Base-by-base conservation (phyloP, 2,329 filamentous ascomycete species). In the Fusarium miscanthi region DNA sequence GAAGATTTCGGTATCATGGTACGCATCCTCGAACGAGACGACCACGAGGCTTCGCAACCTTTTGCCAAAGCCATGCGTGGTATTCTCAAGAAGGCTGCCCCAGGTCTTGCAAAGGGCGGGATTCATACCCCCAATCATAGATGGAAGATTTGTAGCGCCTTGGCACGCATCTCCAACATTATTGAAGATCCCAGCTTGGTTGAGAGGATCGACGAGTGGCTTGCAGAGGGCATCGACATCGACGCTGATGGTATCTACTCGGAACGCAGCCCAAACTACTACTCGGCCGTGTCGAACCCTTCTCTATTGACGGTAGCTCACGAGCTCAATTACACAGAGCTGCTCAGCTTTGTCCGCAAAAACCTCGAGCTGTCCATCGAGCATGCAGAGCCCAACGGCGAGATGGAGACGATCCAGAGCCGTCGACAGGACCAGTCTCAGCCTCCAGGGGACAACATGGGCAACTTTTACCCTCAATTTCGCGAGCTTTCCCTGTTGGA, bases 71-170 rank as follows among this genome's bases (percentile, higher is more conserved):
- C 46, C 2, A 68, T 68, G 7, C 65, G 65, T 6, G 63, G 48
- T 17, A 61, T 68, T 13, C 63, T 68, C 7, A 33, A 49, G 3
- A 68, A 68, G 17, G 65, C 65, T 8, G 63, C 43, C 0, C 57
- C 56, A 9, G 65, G 65, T 23, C 65, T 68, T 6, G 46, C 48
- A 3, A 68, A 68, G 8, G 65, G 65, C 1, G 65, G 65, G 2
- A 54, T 68, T 1, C 65, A 68, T 21, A 68, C 65, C 1, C 65
- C 65, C 1, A 68, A 68, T 8, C 65, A 68, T 4, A 40, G 63
- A 40, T 68, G 65, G 65, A 68, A 68, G 37, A 68, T 68, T 5
- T 68, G 65, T 17, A 68, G 63, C 19, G 65, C 65, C 2, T n/a
- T 68, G 9, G 63, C 65, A 1, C 54, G 65, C 9, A 68, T 68